Conservation (phyloP, 2,329 filamentous ascomycete genomes). For the Cladosporium sp. region DNA sequence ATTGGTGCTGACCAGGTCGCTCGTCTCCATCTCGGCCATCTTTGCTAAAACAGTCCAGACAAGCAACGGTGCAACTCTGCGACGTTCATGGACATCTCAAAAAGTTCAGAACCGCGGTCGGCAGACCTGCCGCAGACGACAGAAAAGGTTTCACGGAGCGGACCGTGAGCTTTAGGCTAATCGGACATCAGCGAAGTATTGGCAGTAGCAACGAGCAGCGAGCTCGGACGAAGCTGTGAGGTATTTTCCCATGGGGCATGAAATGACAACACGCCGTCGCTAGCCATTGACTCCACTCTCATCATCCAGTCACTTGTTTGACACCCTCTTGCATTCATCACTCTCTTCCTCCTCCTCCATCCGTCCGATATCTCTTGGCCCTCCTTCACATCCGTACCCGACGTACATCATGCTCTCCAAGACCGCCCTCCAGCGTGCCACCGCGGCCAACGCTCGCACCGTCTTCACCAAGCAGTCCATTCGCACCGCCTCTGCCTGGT, state of each 20-base stretch:
- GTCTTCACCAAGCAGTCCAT: conserved; percentile 34
- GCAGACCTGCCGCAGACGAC: neutral
- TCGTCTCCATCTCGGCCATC: conserved; percentile 20
- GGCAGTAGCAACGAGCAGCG: neutral
- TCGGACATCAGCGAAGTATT: neutral
- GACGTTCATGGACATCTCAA: conserved; percentile 2
- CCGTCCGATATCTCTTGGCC: neutral
- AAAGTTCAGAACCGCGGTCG: conserved; percentile 10
- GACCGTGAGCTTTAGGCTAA: neutral
- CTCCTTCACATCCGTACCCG: conserved; percentile 1
- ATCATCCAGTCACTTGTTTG: conserved; percentile 1
- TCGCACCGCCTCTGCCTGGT: conserved; percentile 76
- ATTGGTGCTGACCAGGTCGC: conserved; percentile 23
- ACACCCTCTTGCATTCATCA: neutral
- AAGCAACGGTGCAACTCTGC: neutral
- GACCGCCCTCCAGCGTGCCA: conserved; percentile 27
- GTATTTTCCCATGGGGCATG: conserved; percentile 5
- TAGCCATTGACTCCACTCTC: conserved; percentile 11
- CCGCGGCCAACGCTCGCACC: conserved; percentile 22
- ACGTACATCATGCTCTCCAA: conserved; percentile 26
- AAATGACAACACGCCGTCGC: neutral
- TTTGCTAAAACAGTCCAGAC: neutral
- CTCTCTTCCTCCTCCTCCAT: neutral
- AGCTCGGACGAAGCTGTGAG: neutral
- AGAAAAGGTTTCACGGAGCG: neutral